Conservation (phyloP, 768 basidiomycete genomes). For the Tulasnella sp. region DNA sequence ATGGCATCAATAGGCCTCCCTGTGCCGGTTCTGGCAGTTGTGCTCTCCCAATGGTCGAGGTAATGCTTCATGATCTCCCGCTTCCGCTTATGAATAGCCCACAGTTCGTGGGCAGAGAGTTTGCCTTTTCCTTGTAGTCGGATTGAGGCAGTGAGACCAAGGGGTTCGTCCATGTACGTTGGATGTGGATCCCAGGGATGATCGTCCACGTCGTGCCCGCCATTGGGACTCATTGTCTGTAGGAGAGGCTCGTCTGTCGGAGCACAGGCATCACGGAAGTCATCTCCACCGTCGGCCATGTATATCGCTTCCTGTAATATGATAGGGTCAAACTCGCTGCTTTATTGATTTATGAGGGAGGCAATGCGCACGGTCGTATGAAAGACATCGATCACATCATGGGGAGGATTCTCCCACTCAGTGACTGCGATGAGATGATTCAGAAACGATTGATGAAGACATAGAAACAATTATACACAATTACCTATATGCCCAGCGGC, state of each 20-base stretch:
- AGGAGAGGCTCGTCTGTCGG: slow-evolving; percentile 44
- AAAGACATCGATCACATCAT: slow-evolving; percentile 32
- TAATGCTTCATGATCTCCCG: slow-evolving; percentile 43
- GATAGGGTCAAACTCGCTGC: not conserved
- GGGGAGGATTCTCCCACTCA: slow-evolving; percentile 52
- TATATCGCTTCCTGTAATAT: slow-evolving; percentile 28
- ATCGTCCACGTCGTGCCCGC: not conserved
- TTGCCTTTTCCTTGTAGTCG: slow-evolving; percentile 9
- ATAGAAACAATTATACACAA: not conserved
- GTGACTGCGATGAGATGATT: slow-evolving; percentile 37
- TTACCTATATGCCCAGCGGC: slow-evolving; percentile 55
- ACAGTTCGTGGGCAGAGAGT: slow-evolving; percentile 48
- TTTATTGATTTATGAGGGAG: no score
- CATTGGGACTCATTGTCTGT: slow-evolving; percentile 34
- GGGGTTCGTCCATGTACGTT: slow-evolving; percentile 6
- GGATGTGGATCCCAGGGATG: slow-evolving; percentile 14
- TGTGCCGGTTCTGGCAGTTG: slow-evolving; percentile 42
- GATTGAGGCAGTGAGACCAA: not conserved
- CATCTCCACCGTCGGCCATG: slow-evolving; percentile 38
- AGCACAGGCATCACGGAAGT: slow-evolving; percentile 26
- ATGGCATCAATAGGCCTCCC: slow-evolving; percentile 69
- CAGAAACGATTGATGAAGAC: not conserved
- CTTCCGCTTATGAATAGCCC: slow-evolving; percentile 51
- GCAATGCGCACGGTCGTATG: slow-evolving; percentile 31
- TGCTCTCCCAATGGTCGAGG: slow-evolving; percentile 51